These are phyloP conservation scores for Fusarium ambrosium DNA, from an alignment of 2,329 filamentous ascomycete genomes.

Conservation along the genomic window DNA sequence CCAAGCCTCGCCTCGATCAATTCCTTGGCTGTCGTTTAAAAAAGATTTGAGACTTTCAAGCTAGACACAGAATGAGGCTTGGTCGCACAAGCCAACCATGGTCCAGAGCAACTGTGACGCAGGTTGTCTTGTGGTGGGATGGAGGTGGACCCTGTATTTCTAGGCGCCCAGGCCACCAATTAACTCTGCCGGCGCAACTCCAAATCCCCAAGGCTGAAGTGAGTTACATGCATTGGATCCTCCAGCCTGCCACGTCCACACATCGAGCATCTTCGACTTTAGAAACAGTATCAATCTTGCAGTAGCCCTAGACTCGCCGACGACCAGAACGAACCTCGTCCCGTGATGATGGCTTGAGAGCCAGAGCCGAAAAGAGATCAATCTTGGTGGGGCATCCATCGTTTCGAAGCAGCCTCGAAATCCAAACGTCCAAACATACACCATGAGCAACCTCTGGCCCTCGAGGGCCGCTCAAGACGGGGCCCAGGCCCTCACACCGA, in stretches of 20 bases:
- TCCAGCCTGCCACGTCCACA: slow-evolving; percentile 30
- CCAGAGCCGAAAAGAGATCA: slow-evolving; percentile 21
- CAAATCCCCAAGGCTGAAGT: slow-evolving; percentile 36
- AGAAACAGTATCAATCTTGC: not conserved
- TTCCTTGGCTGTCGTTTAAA: not conserved
- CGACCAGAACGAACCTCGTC: slow-evolving; percentile 11
- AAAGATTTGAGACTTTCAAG: not conserved
- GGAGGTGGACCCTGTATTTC: slow-evolving; percentile 19
- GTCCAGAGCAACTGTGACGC: slow-evolving; percentile 16
- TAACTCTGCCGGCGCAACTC: slow-evolving; percentile 30
- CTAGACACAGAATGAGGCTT: not conserved
- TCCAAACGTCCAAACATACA: slow-evolving; percentile 37
- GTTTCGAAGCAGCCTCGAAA: slow-evolving; percentile 38
- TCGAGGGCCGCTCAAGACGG: slow-evolving; percentile 54
- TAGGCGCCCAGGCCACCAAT: slow-evolving; percentile 39
- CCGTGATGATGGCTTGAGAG: slow-evolving; percentile 34
- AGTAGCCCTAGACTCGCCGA: not conserved
- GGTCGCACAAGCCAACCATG: slow-evolving; percentile 8
- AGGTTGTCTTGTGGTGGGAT: slow-evolving; percentile 6
- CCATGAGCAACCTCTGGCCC: slow-evolving; percentile 62
- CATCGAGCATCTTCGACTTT: slow-evolving; percentile 14
- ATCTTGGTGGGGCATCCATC: slow-evolving; percentile 43
- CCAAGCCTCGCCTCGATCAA: not conserved
- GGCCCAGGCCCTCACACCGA: slow-evolving; percentile 44
- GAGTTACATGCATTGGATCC: slow-evolving; percentile 7